These are phyloP conservation scores for Blastobotrys proliferans DNA, from an alignment of 1,139 yeast species.

Conservation along the genomic window DNA sequence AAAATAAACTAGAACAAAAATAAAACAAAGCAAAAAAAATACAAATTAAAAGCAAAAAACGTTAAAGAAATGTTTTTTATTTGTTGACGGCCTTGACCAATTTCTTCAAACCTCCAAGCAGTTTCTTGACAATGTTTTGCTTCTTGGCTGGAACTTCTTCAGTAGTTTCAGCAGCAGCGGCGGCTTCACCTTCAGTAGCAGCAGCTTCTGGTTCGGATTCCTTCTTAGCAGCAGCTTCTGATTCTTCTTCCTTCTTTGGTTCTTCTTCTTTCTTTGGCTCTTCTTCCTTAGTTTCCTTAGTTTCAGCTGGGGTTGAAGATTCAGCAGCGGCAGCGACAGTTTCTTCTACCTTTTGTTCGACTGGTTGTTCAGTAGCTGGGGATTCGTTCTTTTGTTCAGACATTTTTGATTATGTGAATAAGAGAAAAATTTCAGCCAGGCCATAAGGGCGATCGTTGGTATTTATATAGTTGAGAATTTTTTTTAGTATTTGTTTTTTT, in stretches of 20 bases:
- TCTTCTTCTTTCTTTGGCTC: constrained; percentile 9
- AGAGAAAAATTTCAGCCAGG: constrained; percentile 2
- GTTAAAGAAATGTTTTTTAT: too few species aligned
- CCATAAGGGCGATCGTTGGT: constrained; percentile 1
- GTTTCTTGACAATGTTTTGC: constrained; percentile 46
- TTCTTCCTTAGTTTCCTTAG: constrained; percentile 16
- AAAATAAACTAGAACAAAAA: not conserved
- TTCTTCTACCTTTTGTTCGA: constrained; percentile 13
- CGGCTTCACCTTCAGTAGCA: constrained; percentile 19
- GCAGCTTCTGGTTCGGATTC: constrained; percentile 17
- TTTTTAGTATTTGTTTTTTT: not conserved
- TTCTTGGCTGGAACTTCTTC: constrained; percentile 24
- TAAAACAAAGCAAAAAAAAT: too few species aligned
- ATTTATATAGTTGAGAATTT: constrained; percentile 3
- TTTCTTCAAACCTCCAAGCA: constrained; percentile 47
- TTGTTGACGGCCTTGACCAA: constrained; percentile 38
- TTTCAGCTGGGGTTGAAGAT: constrained; percentile 20
- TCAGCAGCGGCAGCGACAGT: constrained; percentile 12
- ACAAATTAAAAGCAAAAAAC: constrained; percentile 1
- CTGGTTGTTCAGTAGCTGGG: constrained; percentile 22
- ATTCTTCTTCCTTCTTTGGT: constrained; percentile 19
- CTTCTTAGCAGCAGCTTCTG: constrained; percentile 19
- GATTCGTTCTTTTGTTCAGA: constrained; percentile 13
- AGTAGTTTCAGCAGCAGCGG: constrained; percentile 22
- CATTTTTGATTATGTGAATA: too few species aligned